Evolutionary conservation across 2,329 filamentous ascomycete species (phyloP).

Genomic region (Diaporthe nobilis): DNA sequence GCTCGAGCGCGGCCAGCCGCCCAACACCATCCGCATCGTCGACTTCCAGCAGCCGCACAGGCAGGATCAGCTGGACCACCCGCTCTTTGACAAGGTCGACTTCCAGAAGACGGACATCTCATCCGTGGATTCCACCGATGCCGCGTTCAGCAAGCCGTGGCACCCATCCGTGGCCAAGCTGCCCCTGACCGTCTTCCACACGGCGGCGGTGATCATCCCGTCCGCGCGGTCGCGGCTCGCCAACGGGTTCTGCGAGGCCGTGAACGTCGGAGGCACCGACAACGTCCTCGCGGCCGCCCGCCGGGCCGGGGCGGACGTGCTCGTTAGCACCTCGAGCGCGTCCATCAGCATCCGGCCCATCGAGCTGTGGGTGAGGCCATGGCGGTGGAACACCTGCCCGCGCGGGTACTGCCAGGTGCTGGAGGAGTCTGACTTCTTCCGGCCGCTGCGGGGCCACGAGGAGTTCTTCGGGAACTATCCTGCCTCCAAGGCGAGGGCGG

Average conservation of each 20-base stretch:
- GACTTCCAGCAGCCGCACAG: constrained; percentile 63
- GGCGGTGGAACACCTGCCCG: constrained; percentile 56
- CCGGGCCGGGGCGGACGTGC: constrained; percentile 57
- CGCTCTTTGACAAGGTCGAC: constrained; percentile 52
- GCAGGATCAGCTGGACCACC: constrained; percentile 56
- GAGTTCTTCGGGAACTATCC: constrained; percentile 63
- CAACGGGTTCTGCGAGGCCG: constrained; percentile 55
- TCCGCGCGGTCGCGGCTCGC: constrained; percentile 58
- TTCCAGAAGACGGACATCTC: constrained; percentile 66
- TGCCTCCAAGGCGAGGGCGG: constrained; percentile 61
- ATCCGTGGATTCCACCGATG: constrained; percentile 57
- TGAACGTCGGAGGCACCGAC: constrained; percentile 63
- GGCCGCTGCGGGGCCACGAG: constrained; percentile 53
- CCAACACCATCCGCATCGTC: constrained; percentile 66
- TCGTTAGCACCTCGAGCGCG: constrained; percentile 63
- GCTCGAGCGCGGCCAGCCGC: constrained; percentile 64
- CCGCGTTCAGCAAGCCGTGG: constrained; percentile 65
- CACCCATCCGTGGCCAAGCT: constrained; percentile 54
- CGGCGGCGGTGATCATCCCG: constrained; percentile 61
- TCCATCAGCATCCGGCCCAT: constrained; percentile 58
- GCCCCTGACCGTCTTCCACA: constrained; percentile 71
- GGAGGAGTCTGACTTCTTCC: constrained; percentile 57
- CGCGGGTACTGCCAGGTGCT: constrained; percentile 56
- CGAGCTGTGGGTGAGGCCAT: constrained; percentile 55
- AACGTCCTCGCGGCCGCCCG: constrained; percentile 60